Percentiles rank a stretch among this genome's conserved stretches.
phyloP scores from a whole-genome alignment of 345 rosid species.

The Bruguiera parviflora region DNA sequence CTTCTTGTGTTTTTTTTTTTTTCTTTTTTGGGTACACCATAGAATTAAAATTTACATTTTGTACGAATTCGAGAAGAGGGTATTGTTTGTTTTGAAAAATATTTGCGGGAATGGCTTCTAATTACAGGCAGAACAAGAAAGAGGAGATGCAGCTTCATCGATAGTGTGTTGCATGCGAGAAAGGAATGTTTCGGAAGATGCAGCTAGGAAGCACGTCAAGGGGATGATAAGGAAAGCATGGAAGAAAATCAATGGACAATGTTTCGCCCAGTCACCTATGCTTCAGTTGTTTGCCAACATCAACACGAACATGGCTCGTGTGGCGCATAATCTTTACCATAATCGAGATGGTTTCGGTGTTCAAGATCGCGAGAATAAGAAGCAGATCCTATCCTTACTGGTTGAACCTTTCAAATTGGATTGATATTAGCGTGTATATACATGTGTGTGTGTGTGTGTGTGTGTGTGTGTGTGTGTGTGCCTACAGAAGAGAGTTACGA shows the following conservation, averaged over 20 bases:
- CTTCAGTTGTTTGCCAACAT: conserved; percentile 21
- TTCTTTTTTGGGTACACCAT: no score
- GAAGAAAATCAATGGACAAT: conserved; percentile 39
- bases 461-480: no score
- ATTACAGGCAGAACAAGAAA: conserved; percentile 47
- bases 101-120: neutral
- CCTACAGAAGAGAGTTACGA: no score
- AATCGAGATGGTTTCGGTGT: conserved; percentile 46
- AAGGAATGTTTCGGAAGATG: conserved; percentile 34
- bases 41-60: neutral
- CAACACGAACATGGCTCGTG: conserved; percentile 34
- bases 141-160: conserved; percentile 54
- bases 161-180: conserved; percentile 41
- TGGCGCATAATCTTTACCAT: conserved; percentile 42
- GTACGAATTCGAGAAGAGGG: no score
- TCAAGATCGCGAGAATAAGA: conserved; percentile 33
- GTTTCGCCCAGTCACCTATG: conserved; percentile 13
- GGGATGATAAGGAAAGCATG: conserved; percentile 29
- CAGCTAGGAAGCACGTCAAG: conserved; percentile 30
- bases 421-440: neutral
- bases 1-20: neutral
- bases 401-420: conserved; percentile 28
- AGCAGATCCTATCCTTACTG: conserved; percentile 31
- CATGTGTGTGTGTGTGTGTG: no score
- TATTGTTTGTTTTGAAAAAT: no score